Base-by-base conservation (phyloP, 2,329 filamentous ascomycete genomes). In the Nemania bipapillata region DNA sequence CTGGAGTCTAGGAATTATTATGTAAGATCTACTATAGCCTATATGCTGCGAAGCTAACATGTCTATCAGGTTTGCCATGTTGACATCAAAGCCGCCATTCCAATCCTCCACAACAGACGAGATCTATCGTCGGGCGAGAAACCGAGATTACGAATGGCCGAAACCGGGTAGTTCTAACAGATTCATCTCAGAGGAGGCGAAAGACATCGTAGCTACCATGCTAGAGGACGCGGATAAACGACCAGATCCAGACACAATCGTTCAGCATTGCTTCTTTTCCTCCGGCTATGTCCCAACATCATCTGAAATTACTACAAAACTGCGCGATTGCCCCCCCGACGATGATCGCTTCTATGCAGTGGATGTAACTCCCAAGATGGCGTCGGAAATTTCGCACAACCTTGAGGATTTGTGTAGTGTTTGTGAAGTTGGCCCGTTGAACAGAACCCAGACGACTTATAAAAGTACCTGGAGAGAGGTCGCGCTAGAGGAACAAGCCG, bases 1-100 rank as follows among this genome's bases (percentile, higher is more conserved):
- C 64, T 99, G 96, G 96, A 97, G 95, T 52, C 86, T 99, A 77
- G 96, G 96, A 22, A 96, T 99, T 73, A 99, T 99, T 79, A 94
- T 96, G 90, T 94, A 83, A 83, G 89, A n/a, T 50, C 9, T 30
- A 28, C 9, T 63, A 1, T 26, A 35, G n/a, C 7, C 4, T 37
- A 30, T 35, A 28, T 37, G 35, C 55, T 8, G 15, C 52, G 17
- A 69, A 37, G 69, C 63, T 70, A 71, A 76, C 70, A 73, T 69
- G 72, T 50, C 66, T 8, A 63, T 81, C 37, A 93, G 91, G 80
- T 98, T 97, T 81, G 96, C 96, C 56, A 95, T 99, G 89, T 91
- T 98, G 54, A 96, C 96, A 7, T 97, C 96, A 22, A 96, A 95
- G 76, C 95, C 96, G 0, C 96, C 96, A 0, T 99, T 99, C 80